Base-by-base conservation (phyloP, 2,329 filamentous ascomycete genomes). In the Fusarium sp. region DNA sequence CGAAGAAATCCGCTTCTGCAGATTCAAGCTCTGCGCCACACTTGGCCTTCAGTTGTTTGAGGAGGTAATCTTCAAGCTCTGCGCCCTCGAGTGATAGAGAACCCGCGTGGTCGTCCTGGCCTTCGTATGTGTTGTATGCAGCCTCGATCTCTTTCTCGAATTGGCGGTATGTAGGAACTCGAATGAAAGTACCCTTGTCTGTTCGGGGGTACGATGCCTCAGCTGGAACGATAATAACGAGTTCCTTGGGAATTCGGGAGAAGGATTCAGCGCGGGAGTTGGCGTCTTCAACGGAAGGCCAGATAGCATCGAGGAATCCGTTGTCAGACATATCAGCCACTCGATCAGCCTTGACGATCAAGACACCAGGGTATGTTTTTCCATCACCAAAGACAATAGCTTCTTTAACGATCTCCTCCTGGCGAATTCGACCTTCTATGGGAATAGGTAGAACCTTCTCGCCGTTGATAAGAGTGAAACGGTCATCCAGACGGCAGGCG, bases 301-400 rank as follows among this genome's bases (percentile, higher is more conserved):
- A 84, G 1, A 89, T 80, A 0, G 72, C 66, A 2, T 84, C 75
- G 0, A 88, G 70, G 20, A 85, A 78, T 11, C 86, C 80, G 0
- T 81, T 75, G 5, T 83, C 77, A 0, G 79, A 71, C 45, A 86
- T 74, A 0, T 79, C 67, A 1, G 74, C 72, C 1, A 81, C 81
- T 4, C 77, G 76, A n/a, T 84, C 80, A 14, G 81, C 79, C 25
- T 83, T 81, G 21, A 90, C 77, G 14, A 90, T 77, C 13, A 89
- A 67, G 13, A 88, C 67, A 3, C 87, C 87, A 0, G 85, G 84
- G 27, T 84, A 79, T 1, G 82, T 78, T 46, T 80, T 81, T 11
- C 83, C 85, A 2, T 83, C 80, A 0, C 88, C 88, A 62, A 89
- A 88, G 1, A 88, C 82, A 4, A 88, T 78, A 0, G 83, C 84